Evolutionary conservation across 2,329 filamentous ascomycete genomes (phyloP).

Genomic region (Ampelomyces quisqualis): DNA sequence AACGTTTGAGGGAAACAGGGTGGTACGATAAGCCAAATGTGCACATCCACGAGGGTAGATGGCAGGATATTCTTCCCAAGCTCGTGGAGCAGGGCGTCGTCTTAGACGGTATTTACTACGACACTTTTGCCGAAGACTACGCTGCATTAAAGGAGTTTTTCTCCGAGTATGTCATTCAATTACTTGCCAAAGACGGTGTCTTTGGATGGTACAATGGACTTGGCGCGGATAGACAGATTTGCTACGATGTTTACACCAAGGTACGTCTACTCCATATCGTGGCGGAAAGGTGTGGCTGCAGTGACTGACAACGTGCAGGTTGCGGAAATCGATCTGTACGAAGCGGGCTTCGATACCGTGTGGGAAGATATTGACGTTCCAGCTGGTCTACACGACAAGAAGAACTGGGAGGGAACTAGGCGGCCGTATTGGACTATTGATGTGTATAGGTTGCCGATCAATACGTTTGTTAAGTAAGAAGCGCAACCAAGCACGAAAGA

Average conservation of each 20-base stretch:
- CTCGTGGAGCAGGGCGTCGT: slow-evolving; percentile 67
- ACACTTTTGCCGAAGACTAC: slow-evolving; percentile 44
- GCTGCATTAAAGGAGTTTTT: slow-evolving; percentile 43
- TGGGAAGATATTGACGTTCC: slow-evolving; percentile 43
- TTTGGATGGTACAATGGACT: slow-evolving; percentile 45
- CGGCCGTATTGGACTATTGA: slow-evolving; percentile 44
- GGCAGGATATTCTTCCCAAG: slow-evolving; percentile 76
- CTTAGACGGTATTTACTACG: slow-evolving; percentile 67
- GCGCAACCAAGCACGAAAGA: not conserved
- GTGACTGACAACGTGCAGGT: slow-evolving; percentile 22
- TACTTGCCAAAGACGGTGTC: slow-evolving; percentile 36
- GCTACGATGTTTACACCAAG: slow-evolving; percentile 45
- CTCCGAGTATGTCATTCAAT: slow-evolving; percentile 39
- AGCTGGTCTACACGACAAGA: slow-evolving; percentile 34
- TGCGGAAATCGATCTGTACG: slow-evolving; percentile 41
- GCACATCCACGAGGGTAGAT: slow-evolving; percentile 67
- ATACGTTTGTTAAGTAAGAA: slow-evolving; percentile 39
- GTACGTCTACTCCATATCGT: no score
- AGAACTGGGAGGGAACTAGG: slow-evolving; percentile 40
- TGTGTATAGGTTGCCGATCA: slow-evolving; percentile 38
- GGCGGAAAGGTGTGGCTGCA: no score
- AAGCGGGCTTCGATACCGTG: slow-evolving; percentile 40
- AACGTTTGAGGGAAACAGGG: slow-evolving; percentile 65
- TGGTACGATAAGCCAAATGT: slow-evolving; percentile 65
- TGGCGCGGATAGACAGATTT: slow-evolving; percentile 43